Base-by-base conservation (phyloP, 805 yeast species). In the Saccharomyces eubayanus region DNA sequence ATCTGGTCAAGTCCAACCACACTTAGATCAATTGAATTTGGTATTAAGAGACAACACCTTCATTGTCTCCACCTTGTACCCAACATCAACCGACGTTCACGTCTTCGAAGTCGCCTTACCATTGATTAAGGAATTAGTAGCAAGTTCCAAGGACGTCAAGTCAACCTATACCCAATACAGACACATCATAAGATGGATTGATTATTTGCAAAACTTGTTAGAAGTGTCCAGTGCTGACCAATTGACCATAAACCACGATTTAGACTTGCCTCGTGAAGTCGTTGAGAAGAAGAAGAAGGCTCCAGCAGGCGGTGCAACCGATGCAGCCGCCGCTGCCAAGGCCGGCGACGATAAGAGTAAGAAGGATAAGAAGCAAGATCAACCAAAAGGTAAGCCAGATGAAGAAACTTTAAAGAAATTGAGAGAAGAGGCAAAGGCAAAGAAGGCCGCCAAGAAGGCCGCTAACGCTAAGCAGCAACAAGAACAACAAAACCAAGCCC, bases 131-230 rank as follows among this genome's bases (percentile, higher is more conserved):
- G 72, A 76, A 56, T 80, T 88, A 80, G 72, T 78, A 27, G 67
- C 80, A 10, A 71, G 81, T 28, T 71, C 70, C 11, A 69, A 70
- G 55, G 72, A 68, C 53, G 61, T 67, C 48, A 62, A 68, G 47
- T 83, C 80, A 36, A 80, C 83, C 45, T 72, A 83, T 59, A 82
- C 84, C 49, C 71, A 77, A 49, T 75, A 76, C 69, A 87, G 97
- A 79, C 97, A 92, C 72, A 77, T 92, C 55, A 73, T 89, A 57
- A 86, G 99, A 79, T 94, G 98, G 98, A 81, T 82, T 27, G 97
- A 91, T 64, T 80, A 88, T 62, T 73, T 94, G 55, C 98, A 94
- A 74, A 81, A 84, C 65, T 74, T 83, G 31, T 70, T 82, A 59
- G 76, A 79, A 49, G 77, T 77, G 14, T 80, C 84, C 31, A 77